phyloP scores from a whole-genome alignment of 225 moss, liverwort and hornwort species.

The Straminergon stramineum region DNA sequence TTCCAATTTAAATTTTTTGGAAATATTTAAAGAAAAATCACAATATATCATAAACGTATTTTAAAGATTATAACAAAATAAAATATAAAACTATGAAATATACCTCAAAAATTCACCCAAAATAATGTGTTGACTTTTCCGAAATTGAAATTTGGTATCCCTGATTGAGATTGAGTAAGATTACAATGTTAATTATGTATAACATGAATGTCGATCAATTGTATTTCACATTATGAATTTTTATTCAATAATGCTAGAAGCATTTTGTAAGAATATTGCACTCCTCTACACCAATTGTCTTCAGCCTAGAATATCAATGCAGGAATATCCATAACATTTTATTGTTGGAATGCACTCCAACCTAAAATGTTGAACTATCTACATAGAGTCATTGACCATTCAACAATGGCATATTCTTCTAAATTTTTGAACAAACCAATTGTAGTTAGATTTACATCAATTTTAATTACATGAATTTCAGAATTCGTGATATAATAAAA shows the following conservation, averaged over 20 bases:
- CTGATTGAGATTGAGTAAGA: neutral
- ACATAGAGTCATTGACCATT: neutral
- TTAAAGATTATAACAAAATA: no score
- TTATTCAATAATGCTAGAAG: neutral
- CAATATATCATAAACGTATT: neutral
- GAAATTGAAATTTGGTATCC: neutral
- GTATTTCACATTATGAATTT: neutral
- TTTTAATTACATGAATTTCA: neutral
- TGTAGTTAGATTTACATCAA: neutral
- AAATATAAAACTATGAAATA: neutral
- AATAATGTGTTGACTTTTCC: neutral
- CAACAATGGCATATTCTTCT: neutral
- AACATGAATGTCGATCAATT: neutral
- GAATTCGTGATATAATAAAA: neutral
- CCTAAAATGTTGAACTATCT: neutral
- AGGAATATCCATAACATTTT: neutral
- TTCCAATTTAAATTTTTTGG: no score
- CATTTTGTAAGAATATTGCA: neutral
- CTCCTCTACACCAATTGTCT: neutral
- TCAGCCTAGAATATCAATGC: neutral
- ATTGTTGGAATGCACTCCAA: neutral
- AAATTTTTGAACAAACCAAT: neutral
- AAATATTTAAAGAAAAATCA: neutral
- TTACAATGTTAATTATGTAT: neutral
- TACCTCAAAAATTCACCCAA: neutral